A percentile compares a stretch with the other conserved stretches of the same genome.
These are phyloP conservation scores for Sclerotinia trifoliorum DNA, from an alignment of 2,329 filamentous ascomycete species.

Conservation along the genomic window DNA sequence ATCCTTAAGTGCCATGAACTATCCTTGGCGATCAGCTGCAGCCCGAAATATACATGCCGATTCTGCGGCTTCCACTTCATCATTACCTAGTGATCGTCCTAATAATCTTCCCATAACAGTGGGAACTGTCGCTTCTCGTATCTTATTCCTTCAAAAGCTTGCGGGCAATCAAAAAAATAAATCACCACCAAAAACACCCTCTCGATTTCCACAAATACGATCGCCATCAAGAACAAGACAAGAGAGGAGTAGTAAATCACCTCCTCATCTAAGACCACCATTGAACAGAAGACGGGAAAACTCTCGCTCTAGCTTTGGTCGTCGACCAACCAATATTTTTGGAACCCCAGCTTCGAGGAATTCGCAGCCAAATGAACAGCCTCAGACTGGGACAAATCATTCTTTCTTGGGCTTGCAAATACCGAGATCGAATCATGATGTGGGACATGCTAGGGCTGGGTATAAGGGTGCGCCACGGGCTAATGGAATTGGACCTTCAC, in stretches of 20 bases:
- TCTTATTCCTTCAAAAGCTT: constrained; percentile 39
- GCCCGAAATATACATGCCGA: constrained; percentile 22
- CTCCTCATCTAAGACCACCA: constrained; percentile 27
- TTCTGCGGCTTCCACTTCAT: background rate
- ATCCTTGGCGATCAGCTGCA: constrained; percentile 26
- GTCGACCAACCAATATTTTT: constrained; percentile 33
- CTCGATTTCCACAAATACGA: constrained; percentile 27
- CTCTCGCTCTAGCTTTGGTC: constrained; percentile 40
- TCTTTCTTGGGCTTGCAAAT: constrained; percentile 36
- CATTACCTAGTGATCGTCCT: background rate
- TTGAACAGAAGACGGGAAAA: constrained; percentile 32
- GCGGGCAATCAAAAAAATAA: constrained; percentile 20
- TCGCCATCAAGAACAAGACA: background rate
- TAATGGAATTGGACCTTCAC: constrained; percentile 21
- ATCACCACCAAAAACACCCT: constrained; percentile 20
- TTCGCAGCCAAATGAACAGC: constrained; percentile 33
- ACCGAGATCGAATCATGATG: constrained; percentile 32
- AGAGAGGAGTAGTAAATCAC: background rate
- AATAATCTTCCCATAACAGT: constrained; percentile 32
- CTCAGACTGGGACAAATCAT: constrained; percentile 35
- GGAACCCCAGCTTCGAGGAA: constrained; percentile 34
- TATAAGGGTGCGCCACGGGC: constrained; percentile 23
- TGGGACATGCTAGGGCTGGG: constrained; percentile 32
- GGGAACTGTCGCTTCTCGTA: constrained; percentile 42
- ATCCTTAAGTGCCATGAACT: constrained; percentile 30